Evolutionary conservation across 2,329 filamentous ascomycete genomes (phyloP).

Genomic region (Xylariales sp.): DNA sequence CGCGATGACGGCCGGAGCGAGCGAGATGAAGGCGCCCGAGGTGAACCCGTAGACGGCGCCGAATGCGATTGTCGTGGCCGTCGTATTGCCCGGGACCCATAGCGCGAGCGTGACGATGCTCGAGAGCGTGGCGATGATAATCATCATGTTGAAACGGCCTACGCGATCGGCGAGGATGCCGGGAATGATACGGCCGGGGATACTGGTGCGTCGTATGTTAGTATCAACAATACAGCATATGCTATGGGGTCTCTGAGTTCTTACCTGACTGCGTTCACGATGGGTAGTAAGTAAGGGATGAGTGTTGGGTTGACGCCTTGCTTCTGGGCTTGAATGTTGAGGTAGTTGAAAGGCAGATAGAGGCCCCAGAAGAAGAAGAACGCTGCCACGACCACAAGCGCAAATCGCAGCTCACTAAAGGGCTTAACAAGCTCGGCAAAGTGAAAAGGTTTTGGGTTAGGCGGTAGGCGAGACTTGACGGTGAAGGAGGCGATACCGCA

Average conservation of each 20-base stretch:
- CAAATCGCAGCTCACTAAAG: conserved; percentile 54
- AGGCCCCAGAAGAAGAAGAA: conserved; percentile 40
- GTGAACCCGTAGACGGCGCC: conserved; percentile 72
- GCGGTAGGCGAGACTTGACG: conserved; percentile 53
- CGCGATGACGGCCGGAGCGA: conserved; percentile 72
- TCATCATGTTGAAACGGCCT: conserved; percentile 55
- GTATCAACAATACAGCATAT: background rate
- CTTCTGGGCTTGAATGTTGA: conserved; percentile 37
- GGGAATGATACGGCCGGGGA: conserved; percentile 61
- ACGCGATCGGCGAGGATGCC: conserved; percentile 58
- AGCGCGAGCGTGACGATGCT: conserved; percentile 34
- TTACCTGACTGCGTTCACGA: conserved; percentile 40
- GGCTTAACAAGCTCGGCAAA: conserved; percentile 59
- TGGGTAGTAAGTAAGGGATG: conserved; percentile 37
- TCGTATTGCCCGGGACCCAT: conserved; percentile 31
- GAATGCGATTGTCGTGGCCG: conserved; percentile 68
- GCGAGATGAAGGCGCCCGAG: conserved; percentile 71
- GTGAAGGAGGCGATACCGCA: conserved; percentile 48
- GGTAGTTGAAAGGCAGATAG: conserved; percentile 38
- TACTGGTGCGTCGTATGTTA: conserved; percentile 34
- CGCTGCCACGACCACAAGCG: conserved; percentile 20
- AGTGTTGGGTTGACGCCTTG: conserved; percentile 32
- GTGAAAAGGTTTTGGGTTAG: conserved; percentile 54
- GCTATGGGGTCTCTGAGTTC: background rate
- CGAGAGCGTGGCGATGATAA: conserved; percentile 30